These are phyloP conservation scores for Magnolia kwangsiensis DNA, from an alignment of 164 flowering plant species.

Conservation along the genomic window DNA sequence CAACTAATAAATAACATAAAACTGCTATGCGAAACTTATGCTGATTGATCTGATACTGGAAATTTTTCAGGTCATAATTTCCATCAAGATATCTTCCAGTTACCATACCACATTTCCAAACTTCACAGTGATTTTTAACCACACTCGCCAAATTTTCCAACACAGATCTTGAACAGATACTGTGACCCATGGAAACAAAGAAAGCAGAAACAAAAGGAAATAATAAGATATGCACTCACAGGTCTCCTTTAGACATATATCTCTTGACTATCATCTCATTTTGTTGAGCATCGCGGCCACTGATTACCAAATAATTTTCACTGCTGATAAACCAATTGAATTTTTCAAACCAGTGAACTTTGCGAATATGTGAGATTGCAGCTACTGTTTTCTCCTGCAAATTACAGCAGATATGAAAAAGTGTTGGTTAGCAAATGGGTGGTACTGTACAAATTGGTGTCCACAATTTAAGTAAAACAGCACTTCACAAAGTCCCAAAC, in stretches of 20 bases:
- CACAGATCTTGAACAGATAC: background rate
- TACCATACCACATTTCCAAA: background rate
- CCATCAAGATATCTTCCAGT: background rate
- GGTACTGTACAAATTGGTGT: background rate
- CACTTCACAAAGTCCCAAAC: background rate
- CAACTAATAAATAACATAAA: background rate
- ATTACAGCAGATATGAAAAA: slow-evolving; percentile 6
- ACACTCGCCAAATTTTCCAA: background rate
- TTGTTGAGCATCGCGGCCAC: slow-evolving; percentile 99
- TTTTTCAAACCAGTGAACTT: slow-evolving; percentile 99
- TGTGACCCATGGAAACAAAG: background rate
- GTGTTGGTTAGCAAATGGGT: background rate
- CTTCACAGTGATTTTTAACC: background rate
- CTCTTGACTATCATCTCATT: slow-evolving; percentile 99
- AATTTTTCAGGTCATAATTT: background rate
- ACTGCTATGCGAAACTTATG: background rate
- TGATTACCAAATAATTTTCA: slow-evolving; percentile 89
- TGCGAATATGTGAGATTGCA: slow-evolving; percentile 90
- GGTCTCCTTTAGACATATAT: slow-evolving; percentile 94
- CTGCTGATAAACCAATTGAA: slow-evolving; percentile 98
- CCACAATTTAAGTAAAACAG: background rate
- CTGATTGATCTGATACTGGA: background rate
- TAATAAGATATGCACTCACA: slow-evolving; percentile 53
- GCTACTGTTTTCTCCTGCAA: slow-evolving; percentile 92
- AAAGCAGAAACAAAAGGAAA: background rate